Percentiles rank a stretch among this genome's conserved stretches.
These are phyloP conservation scores for Yarrowia keelungensis DNA, from an alignment of 805 yeast species.

Conservation along the genomic window DNA sequence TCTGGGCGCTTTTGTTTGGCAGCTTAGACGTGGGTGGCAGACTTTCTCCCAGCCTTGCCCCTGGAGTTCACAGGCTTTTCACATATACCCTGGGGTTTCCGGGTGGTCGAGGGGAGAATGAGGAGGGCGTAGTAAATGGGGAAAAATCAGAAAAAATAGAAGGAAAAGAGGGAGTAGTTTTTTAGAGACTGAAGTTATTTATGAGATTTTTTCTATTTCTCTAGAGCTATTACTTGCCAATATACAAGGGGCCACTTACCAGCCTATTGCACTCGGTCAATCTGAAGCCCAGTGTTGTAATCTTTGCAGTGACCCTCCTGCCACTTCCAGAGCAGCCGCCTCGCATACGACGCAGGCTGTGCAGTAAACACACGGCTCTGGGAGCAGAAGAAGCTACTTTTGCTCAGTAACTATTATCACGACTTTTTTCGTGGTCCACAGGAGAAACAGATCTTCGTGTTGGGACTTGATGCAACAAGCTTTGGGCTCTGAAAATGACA, in stretches of 20 bases:
- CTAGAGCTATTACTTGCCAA: too few species aligned
- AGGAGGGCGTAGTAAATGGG: background rate
- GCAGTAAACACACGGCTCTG: constrained; percentile 22
- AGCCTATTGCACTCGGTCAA: too few species aligned
- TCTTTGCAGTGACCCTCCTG: too few species aligned
- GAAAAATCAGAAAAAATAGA: background rate
- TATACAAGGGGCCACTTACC: too few species aligned
- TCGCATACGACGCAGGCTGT: background rate
- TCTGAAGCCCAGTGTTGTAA: too few species aligned
- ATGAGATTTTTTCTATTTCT: too few species aligned
- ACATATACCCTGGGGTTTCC: constrained; percentile 26
- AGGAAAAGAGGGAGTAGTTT: too few species aligned
- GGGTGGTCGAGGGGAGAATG: background rate
- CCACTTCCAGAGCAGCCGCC: too few species aligned
- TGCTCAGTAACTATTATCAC: constrained; percentile 32
- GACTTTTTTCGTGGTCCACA: constrained; percentile 17
- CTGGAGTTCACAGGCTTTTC: background rate
- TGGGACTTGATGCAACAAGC: constrained; percentile 29
- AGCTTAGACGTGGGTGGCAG: constrained; percentile 15
- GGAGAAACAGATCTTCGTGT: constrained; percentile 18
- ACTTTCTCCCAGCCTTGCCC: constrained; percentile 4
- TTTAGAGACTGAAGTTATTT: too few species aligned
- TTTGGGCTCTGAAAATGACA: constrained; percentile 1
- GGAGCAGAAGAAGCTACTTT: constrained; percentile 13
- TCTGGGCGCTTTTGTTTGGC: constrained; percentile 13